phyloP scores from a whole-genome alignment of 163 green algal species.

The Chlorella variabilis region DNA sequence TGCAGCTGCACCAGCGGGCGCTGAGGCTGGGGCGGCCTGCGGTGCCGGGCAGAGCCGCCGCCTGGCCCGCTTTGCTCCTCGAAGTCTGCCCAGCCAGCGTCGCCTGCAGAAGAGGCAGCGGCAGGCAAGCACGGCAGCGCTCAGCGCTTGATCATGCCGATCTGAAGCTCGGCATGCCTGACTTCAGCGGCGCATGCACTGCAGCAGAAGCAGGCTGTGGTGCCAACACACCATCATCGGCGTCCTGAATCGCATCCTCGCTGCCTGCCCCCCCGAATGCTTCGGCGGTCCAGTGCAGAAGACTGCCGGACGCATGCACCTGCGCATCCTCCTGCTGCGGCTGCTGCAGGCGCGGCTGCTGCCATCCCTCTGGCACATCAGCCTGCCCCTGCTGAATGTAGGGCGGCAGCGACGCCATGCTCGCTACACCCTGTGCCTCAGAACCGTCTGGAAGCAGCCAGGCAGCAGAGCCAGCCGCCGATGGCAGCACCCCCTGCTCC shows the following conservation, averaged over 20 bases:
- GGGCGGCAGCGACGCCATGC: neutral
- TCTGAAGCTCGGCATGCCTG: too few relatives aligned
- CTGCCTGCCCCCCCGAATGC: neutral
- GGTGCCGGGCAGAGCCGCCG: neutral
- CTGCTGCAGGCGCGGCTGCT: neutral
- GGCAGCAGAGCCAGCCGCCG: neutral
- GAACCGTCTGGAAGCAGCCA: neutral
- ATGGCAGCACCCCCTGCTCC: conserved; percentile 2
- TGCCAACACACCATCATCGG: conserved; percentile 3
- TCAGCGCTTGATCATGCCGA: too few relatives aligned
- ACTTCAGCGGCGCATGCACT: too few relatives aligned
- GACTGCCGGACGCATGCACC: neutral
- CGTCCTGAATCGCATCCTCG: conserved; percentile 13
- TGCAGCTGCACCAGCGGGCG: neutral
- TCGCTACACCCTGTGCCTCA: too few relatives aligned
- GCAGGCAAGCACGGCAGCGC: neutral
- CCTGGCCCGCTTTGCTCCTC: neutral
- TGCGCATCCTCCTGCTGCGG: neutral
- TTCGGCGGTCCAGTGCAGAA: too few relatives aligned
- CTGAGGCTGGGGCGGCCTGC: neutral
- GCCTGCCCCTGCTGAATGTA: neutral
- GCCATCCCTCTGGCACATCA: too few relatives aligned
- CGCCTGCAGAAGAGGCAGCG: neutral
- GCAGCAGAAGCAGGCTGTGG: too few relatives aligned
- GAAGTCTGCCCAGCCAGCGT: neutral